A percentile compares a stretch with the other conserved stretches of the same genome.
Conservation (phyloP, 306 rosid genomes). For the Medicago lupulina region DNA sequence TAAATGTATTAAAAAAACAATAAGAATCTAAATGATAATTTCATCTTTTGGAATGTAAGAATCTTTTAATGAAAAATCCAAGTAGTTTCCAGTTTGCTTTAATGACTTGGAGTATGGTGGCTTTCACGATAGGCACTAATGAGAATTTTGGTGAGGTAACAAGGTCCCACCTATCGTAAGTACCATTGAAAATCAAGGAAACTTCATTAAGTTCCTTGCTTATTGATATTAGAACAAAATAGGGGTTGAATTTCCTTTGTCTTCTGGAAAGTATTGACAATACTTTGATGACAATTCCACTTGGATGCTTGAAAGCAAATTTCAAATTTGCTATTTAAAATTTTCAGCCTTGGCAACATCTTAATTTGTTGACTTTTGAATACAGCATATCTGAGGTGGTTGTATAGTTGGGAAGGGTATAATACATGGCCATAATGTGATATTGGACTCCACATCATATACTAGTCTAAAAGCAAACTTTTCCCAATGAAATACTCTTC, state of each 20-base stretch:
- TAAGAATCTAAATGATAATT: conserved; percentile 10
- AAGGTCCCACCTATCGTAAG: conserved; percentile 41
- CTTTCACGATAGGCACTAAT: conserved; percentile 7
- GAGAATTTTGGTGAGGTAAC: conserved; percentile 32
- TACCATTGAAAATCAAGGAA: conserved; percentile 5
- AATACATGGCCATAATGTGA: neutral
- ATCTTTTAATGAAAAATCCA: neutral
- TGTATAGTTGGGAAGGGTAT: conserved; percentile 12
- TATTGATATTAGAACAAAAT: neutral
- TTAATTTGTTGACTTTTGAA: conserved; percentile 47
- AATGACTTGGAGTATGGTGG: conserved; percentile 6
- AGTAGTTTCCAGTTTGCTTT: neutral
- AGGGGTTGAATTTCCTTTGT: conserved; percentile 39
- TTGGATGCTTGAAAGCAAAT: conserved; percentile 32
- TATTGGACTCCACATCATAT: conserved; percentile 35
- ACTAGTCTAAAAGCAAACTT: neutral
- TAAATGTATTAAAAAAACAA: neutral
- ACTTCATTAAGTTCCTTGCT: conserved; percentile 33
- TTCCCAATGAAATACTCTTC: conserved; percentile 11
- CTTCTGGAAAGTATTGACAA: conserved; percentile 59
- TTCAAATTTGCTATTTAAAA: conserved; percentile 12
- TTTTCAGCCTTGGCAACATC: conserved; percentile 45
- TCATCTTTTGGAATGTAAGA: neutral
- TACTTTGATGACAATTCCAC: conserved; percentile 26
- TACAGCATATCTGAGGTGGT: conserved; percentile 38